phyloP scores from a whole-genome alignment of 306 rosid species.

The Sophora flavescens region DNA sequence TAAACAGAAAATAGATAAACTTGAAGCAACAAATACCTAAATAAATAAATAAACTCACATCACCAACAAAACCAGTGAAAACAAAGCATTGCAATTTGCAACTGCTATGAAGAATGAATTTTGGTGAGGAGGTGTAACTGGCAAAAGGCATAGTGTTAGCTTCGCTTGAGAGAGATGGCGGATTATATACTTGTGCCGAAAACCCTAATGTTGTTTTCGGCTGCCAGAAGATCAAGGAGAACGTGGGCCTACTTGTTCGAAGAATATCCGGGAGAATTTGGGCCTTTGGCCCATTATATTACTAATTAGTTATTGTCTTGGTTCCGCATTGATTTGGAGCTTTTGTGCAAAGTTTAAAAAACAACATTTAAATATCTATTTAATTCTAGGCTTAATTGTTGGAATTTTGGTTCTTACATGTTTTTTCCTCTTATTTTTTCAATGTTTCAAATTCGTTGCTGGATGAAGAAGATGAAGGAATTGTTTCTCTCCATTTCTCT shows the following conservation, averaged over 20 bases:
- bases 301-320: not conserved
- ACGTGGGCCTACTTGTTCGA: not conserved
- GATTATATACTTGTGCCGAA: not conserved
- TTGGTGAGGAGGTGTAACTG: not conserved
- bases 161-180: not conserved
- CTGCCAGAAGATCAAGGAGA: not conserved
- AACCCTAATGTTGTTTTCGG: constrained; percentile 5
- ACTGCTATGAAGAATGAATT: too few relatives aligned
- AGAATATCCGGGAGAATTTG: not conserved
- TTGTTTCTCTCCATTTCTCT: too few relatives aligned
- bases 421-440: too few relatives aligned
- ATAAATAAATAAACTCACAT: not conserved
- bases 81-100: not conserved
- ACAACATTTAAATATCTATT: too few relatives aligned
- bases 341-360: too few relatives aligned
- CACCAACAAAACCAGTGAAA: not conserved
- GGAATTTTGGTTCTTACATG: too few relatives aligned
- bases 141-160: not conserved
- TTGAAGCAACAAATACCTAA: too few relatives aligned
- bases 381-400: too few relatives aligned
- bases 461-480: too few relatives aligned
- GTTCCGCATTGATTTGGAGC: too few relatives aligned
- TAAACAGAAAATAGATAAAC: not conserved
- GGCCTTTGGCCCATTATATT: not conserved
- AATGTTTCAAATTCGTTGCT: too few relatives aligned